Evolutionary conservation across 129 eudicot species (phyloP), one percentile per base, ranked within the genome.

Genomic region (Lactuca saligna): DNA sequence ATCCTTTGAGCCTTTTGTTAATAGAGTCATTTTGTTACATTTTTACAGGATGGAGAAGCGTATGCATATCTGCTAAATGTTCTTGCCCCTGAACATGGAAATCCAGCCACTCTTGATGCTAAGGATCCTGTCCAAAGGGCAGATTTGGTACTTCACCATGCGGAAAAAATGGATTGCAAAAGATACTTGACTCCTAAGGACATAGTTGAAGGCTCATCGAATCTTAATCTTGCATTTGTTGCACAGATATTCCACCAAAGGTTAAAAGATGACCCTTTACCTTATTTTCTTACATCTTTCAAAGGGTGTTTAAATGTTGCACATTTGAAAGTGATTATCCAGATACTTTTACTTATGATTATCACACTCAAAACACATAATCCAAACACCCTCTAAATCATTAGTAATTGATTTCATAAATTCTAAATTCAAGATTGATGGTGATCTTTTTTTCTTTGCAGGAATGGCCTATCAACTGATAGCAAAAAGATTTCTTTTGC

Each of bases 181-280:
- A 83, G 92, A 87, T 93, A 93, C 66, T 70, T 93, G 65, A 76
- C 81, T 62, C 92, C 98, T 16, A 66, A 77, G 57, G 98, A 89
- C 77, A 93, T 93, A 6, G 84, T 74, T 57, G 96, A 93, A 61
- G 98, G 98, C 64, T 86, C 88, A 7, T 35, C 95, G 57, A 93
- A 89, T 82, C 64, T 93, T 57, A 93, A 93, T 80, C 90, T 89
- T 77, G 95, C 98, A 71, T 93, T 93, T 73, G 82, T 93, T 77
- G 96, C 98, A 13, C 98, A 93, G 72, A 89, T 93, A 74, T 93
- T 93, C 84, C 96, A 93, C 76, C 85, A 86, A 66, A 93, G 98
- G 98, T 93, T 39, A 69, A 66, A 46, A 81, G 54, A 65, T 59
- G 35, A 51, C 17, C 51, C 38, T 57, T 56, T 72, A 37, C 5